phyloP scores from a whole-genome alignment of 2,329 filamentous ascomycete species.

The Helminthosporium solani region DNA sequence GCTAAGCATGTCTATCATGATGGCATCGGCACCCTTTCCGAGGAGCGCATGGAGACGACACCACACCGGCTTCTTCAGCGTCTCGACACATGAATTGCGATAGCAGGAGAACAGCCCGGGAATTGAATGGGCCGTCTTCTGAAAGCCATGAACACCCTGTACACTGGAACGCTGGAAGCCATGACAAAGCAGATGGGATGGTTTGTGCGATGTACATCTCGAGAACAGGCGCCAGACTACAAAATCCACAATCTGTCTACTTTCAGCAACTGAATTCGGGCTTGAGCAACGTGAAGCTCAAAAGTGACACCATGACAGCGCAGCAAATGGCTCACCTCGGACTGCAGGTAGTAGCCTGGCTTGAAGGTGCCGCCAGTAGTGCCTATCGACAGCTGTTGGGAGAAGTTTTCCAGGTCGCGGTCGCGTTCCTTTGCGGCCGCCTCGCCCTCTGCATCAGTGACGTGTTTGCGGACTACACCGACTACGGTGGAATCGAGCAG shows the following conservation, averaged over 20 bases:
- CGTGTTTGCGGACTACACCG: conserved; percentile 44
- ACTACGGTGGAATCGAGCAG: conserved; percentile 72
- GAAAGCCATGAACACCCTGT: conserved; percentile 28
- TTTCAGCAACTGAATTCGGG: conserved; percentile 16
- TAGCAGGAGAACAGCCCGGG: conserved; percentile 65
- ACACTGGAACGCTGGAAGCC: conserved; percentile 64
- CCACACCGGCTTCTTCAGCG: conserved; percentile 73
- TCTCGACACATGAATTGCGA: conserved; percentile 68
- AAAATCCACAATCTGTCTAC: conserved; percentile 50
- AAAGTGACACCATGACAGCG: neutral
- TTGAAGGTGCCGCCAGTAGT: conserved; percentile 31
- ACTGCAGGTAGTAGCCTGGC: conserved; percentile 40
- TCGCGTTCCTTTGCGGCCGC: conserved; percentile 50
- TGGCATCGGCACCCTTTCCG: conserved; percentile 70
- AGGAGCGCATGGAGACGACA: conserved; percentile 70
- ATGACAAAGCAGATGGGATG: conserved; percentile 78
- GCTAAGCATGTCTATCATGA: conserved; percentile 75
- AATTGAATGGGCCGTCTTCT: conserved; percentile 51
- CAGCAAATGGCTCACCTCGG: conserved; percentile 43
- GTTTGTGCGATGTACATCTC: conserved; percentile 54
- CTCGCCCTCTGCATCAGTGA: conserved; percentile 48
- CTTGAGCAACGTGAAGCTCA: neutral
- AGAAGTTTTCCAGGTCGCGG: conserved; percentile 47
- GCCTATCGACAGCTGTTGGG: conserved; percentile 45
- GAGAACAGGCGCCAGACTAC: conserved; percentile 74